Evolutionary conservation across 768 basidiomycete species (phyloP).

Genomic region (Bullera alba): DNA sequence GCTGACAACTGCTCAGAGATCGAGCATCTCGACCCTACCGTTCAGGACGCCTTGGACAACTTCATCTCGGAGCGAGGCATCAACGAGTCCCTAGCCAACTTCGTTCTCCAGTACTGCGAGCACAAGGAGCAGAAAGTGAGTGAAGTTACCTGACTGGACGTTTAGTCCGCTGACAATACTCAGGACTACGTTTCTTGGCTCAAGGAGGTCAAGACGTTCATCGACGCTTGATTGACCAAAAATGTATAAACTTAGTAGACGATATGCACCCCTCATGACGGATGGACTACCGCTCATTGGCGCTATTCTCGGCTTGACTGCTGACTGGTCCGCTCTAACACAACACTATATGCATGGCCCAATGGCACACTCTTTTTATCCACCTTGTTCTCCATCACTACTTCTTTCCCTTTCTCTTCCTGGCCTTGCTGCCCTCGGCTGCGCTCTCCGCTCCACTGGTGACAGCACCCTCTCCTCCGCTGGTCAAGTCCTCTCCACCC

Average conservation of each 20-base stretch:
- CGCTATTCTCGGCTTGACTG: too few species aligned
- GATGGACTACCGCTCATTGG: too few species aligned
- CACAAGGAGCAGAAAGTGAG: conserved; percentile 87
- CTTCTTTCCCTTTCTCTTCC: conserved; percentile 37
- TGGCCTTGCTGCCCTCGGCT: conserved; percentile 23
- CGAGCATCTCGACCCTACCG: conserved; percentile 73
- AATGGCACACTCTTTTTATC: too few species aligned
- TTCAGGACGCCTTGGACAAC: conserved; percentile 87
- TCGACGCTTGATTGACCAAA: conserved; percentile 59
- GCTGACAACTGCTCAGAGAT: conserved; percentile 52
- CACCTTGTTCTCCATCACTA: too few species aligned
- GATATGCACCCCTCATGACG: not conserved
- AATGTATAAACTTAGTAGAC: not conserved
- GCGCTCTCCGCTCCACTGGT: conserved; percentile 42
- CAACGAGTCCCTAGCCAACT: conserved; percentile 70
- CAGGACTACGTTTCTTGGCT: conserved; percentile 93
- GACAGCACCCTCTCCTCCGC: conserved; percentile 34
- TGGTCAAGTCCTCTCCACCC: conserved; percentile 27
- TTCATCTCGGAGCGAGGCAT: conserved; percentile 86
- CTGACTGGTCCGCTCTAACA: too few species aligned
- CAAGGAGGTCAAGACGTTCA: conserved; percentile 68
- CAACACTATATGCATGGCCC: too few species aligned
- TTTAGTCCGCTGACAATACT: conserved; percentile 3
- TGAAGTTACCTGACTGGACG: conserved; percentile 9
- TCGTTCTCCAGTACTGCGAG: conserved; percentile 82